Evolutionary conservation across 768 basidiomycete species (phyloP).

Genomic region (Rhodotorula sphaerocarpa): DNA sequence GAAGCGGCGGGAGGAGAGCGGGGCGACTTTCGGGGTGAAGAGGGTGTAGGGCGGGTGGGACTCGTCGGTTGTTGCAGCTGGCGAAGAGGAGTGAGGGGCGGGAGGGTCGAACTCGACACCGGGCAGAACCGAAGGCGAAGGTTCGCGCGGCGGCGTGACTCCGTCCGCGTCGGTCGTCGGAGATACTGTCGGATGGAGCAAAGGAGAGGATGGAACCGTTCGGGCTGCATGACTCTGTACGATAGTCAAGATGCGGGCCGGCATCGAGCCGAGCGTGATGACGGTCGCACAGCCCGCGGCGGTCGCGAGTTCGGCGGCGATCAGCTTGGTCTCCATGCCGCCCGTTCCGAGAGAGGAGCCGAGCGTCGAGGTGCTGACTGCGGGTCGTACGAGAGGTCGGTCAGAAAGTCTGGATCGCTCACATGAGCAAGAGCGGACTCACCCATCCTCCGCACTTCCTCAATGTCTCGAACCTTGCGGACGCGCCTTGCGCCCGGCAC

Average conservation of each 20-base stretch:
- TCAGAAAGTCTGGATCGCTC: background rate
- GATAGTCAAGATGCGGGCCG: constrained; percentile 65
- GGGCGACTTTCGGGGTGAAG: constrained; percentile 65
- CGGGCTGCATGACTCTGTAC: constrained; percentile 62
- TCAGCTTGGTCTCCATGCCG: constrained; percentile 98
- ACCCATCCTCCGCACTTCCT: constrained; percentile 74
- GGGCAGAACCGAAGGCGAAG: background rate
- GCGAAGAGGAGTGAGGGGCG: background rate
- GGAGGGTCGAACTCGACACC: constrained; percentile 27
- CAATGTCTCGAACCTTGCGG: constrained; percentile 70
- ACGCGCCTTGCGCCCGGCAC: constrained; percentile 55
- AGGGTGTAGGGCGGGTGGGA: constrained; percentile 71
- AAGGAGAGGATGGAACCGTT: constrained; percentile 14
- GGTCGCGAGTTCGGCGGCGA: constrained; percentile 94
- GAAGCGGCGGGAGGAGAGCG: constrained; percentile 76
- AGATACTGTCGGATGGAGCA: background rate
- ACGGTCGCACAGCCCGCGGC: constrained; percentile 89
- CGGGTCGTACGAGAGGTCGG: constrained; percentile 7
- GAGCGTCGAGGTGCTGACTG: constrained; percentile 84
- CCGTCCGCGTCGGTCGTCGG: constrained; percentile 34
- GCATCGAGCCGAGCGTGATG: constrained; percentile 73
- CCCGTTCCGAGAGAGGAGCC: constrained; percentile 92
- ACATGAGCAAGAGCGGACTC: constrained; percentile 15
- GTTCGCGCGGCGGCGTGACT: background rate
- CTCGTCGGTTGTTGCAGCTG: background rate